These are phyloP conservation scores for Auriculariales sp. DNA, from an alignment of 768 basidiomycete genomes.

Conservation along the genomic window DNA sequence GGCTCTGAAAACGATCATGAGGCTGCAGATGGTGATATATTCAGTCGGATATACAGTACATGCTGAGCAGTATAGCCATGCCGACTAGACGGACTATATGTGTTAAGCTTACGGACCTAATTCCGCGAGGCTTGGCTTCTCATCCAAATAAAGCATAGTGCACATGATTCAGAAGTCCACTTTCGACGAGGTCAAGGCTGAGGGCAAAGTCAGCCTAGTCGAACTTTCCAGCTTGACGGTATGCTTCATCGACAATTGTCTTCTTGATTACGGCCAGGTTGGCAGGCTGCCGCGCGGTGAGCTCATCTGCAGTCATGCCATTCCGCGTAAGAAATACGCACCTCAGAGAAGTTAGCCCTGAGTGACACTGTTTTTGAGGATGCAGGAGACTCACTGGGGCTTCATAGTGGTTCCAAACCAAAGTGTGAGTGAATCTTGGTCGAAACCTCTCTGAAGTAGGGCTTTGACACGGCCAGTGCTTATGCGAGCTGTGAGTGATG, in stretches of 20 bases:
- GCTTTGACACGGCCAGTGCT: too few relatives aligned
- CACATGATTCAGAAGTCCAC: constrained; percentile 12
- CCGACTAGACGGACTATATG: constrained; percentile 15
- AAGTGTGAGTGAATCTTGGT: too few relatives aligned
- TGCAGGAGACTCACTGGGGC: too few relatives aligned
- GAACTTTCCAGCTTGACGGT: constrained; percentile 34
- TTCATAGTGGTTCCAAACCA: too few relatives aligned
- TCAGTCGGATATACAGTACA: too few relatives aligned
- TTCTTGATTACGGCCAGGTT: constrained; percentile 20
- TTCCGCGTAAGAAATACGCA: constrained; percentile 7
- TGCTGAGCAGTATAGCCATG: neutral
- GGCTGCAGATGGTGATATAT: constrained; percentile 3
- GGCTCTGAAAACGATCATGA: constrained; percentile 14
- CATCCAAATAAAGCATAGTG: neutral
- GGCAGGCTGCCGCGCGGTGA: constrained; percentile 18
- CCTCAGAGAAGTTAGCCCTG: neutral
- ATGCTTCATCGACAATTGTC: constrained; percentile 29
- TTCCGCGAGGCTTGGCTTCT: neutral
- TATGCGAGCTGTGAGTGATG: too few relatives aligned
- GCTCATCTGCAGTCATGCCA: constrained; percentile 3
- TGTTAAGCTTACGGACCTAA: constrained; percentile 13
- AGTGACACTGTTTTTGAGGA: too few relatives aligned
- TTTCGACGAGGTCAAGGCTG: constrained; percentile 15
- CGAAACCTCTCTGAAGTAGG: too few relatives aligned
- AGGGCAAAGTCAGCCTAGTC: constrained; percentile 21